Conservation (phyloP, 2,329 filamentous ascomycete genomes). For the Macrophomina pseudophaseolina region DNA sequence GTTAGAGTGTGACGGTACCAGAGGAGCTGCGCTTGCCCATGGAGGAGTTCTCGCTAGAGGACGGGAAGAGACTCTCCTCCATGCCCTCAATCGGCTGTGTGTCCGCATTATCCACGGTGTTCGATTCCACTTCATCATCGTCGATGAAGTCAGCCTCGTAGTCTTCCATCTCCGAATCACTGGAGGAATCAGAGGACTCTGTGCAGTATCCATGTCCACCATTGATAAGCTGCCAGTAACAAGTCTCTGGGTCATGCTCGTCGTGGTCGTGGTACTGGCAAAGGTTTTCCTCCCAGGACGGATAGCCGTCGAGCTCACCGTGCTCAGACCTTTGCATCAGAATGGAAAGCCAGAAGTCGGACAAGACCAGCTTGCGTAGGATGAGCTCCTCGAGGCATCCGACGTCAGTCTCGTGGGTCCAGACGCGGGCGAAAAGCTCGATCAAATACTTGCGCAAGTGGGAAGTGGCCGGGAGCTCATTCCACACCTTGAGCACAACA, state of each 20-base stretch:
- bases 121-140: not conserved
- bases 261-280: constrained; percentile 13
- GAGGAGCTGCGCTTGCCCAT: not conserved
- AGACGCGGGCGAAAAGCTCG: constrained; percentile 15
- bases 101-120: not conserved
- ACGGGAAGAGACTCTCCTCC: not conserved
- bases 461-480: not conserved
- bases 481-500: constrained; percentile 1
- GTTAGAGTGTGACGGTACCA: not conserved
- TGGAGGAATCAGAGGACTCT: not conserved
- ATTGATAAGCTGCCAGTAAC: constrained; percentile 17
- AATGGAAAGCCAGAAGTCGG: not conserved
- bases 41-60: not conserved
- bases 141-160: constrained; percentile 12
- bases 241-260: not conserved
- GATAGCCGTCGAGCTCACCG: not conserved
- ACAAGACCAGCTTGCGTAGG: not conserved
- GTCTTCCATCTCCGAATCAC: not conserved
- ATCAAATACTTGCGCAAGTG: constrained; percentile 3
- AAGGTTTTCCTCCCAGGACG: constrained; percentile 12
- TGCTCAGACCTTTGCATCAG: not conserved
- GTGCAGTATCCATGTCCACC: not conserved
- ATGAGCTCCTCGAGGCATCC: constrained; percentile 13
- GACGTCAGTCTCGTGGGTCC: not conserved
- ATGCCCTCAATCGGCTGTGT: not conserved